These are phyloP conservation scores for Drechslerella dactyloides DNA, from an alignment of 2,329 filamentous ascomycete species.

Conservation along the genomic window DNA sequence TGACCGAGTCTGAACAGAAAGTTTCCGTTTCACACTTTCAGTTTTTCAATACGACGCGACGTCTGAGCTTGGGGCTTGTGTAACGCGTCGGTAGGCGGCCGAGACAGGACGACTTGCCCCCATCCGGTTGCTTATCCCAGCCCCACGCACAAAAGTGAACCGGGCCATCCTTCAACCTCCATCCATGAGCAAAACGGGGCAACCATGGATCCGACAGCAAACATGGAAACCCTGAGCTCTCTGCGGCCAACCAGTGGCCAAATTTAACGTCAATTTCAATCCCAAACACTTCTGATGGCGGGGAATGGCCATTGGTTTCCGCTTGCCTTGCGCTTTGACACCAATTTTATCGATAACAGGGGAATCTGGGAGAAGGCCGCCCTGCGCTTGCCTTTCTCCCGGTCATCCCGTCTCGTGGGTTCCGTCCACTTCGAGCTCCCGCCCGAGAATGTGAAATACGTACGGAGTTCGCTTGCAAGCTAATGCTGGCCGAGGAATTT, in stretches of 20 bases:
- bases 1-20: background rate
- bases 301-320: slow-evolving; percentile 1
- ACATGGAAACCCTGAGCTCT: background rate
- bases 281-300: slow-evolving; percentile 1
- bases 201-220: background rate
- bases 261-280: background rate
- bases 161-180: background rate
- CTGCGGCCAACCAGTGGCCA: background rate
- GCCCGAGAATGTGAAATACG: too few relatives aligned
- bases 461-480: background rate
- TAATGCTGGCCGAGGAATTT: background rate
- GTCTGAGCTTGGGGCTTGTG: slow-evolving; percentile 1
- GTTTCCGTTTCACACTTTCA: background rate
- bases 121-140: background rate
- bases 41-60: background rate
- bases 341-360: slow-evolving; percentile 7
- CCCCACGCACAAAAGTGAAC: background rate
- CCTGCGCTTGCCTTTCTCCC: background rate
- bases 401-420: background rate
- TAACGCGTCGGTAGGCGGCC: slow-evolving; percentile 6
- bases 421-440: too few relatives aligned
- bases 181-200: background rate
- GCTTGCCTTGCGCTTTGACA: slow-evolving; percentile 7
- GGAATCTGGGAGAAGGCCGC: too few relatives aligned
- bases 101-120: slow-evolving; percentile 1